Evolutionary conservation across 1,284 basidiomycete genomes (phyloP), one percentile per base, ranked within the genome.

Genomic region (Apiotrichum veenhuisii): DNA sequence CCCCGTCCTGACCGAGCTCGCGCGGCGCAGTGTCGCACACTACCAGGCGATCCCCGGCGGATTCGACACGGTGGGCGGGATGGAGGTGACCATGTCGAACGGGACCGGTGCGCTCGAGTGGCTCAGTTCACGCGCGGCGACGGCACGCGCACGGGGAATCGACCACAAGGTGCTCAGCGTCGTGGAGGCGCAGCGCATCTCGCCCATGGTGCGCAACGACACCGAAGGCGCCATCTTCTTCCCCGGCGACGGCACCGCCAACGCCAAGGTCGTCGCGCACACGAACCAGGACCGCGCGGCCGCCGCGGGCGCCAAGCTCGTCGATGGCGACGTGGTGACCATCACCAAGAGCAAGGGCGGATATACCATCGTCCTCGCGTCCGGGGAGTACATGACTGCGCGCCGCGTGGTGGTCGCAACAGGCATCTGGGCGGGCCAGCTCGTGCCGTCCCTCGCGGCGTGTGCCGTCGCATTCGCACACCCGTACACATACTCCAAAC

Each of bases 351-450:
- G 20, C 33, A 7, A 46, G 18, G 11, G 7, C 7, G 46, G 46
- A 8, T 25, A 48, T 22, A 48, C 34, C 14, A n/a, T 49, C 22
- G 9, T 18, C 5, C 22, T 37, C 22, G 22, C 12, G 7, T 9
- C 36, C 5, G 47, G 47, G 7, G 23, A 37, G 36, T 9, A 10
- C 7, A 1, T 46, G 27, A 41, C 40, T 3, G 57, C 48, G 3
- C 17, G 17, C n/a, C 60, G 51, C 27, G 59, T 69, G 17, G 62
- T 63, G 17, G 41, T 66, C 38, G 58, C 58, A 9, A 68, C 66
- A 0, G 68, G 68, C 15, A 61, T 64, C 22, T 69, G 66, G 68
- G 62, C 61, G 11, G 57, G 62, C 5, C 64, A 67, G 51, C 63
- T 69, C 8, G 27, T 63, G 1, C 62, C 67, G 7, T 14, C 23